Conservation (phyloP, 1,139 yeast genomes). For the Yamadazyma diospyri region DNA sequence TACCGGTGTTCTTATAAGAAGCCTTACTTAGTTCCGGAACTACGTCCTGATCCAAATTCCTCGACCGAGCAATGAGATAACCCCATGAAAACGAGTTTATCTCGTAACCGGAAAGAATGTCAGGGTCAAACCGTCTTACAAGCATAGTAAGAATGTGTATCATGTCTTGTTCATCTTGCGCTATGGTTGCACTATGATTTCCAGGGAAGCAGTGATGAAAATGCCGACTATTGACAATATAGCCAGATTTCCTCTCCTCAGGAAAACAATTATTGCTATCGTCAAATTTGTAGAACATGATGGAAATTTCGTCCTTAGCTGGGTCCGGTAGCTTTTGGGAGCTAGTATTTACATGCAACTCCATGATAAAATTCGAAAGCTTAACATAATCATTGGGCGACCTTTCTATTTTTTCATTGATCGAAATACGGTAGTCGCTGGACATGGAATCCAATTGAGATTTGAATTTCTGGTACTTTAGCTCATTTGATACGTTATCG, state of each 20-base stretch:
- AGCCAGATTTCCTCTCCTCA: conserved; percentile 14
- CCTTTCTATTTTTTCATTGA: conserved; percentile 29
- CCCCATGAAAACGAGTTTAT: conserved; percentile 87
- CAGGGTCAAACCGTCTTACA: conserved; percentile 73
- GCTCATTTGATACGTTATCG: conserved; percentile 15
- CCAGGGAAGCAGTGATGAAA: conserved; percentile 2
- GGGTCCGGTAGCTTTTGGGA: conserved; percentile 64
- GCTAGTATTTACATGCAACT: conserved; percentile 60
- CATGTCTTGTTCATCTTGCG: conserved; percentile 3
- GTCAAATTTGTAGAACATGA: conserved; percentile 63
- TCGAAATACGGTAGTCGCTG: conserved; percentile 31
- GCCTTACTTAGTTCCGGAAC: conserved; percentile 44
- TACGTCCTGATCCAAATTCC: conserved; percentile 50
- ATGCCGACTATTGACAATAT: conserved; percentile 13
- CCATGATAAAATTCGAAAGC: conserved; percentile 58
- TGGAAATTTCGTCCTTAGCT: conserved; percentile 47
- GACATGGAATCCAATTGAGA: conserved; percentile 40
- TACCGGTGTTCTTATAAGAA: conserved; percentile 43
- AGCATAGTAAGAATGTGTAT: conserved; percentile 53
- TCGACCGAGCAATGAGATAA: conserved; percentile 64
- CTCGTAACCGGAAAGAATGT: conserved; percentile 82
- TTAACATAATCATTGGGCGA: conserved; percentile 45
- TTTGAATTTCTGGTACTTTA: conserved; percentile 12
- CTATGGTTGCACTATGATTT: background rate
- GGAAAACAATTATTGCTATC: conserved; percentile 35